Base-by-base conservation (phyloP, 176 grass and related monocot species). In the Microstegium vimineum region DNA sequence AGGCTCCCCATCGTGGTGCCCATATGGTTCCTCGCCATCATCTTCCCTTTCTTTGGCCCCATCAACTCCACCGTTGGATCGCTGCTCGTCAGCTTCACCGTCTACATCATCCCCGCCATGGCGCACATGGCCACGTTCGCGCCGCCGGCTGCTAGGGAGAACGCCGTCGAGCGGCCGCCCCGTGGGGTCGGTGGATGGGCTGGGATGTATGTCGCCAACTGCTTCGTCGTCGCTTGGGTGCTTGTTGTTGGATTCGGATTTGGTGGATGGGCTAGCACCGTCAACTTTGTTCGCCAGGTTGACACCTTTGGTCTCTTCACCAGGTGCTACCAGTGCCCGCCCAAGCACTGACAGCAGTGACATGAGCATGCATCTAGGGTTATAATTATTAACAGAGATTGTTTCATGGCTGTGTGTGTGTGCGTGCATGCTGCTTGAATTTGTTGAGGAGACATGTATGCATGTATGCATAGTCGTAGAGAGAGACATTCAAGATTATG, bases 41-140 rank as follows among this genome's bases (percentile, higher is more conserved):
- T 98, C 76, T 98, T 98, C 83, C 95, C 95, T 4, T 98, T 98
- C 89, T 98, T 98, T 16, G 95, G 95, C 1, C 92, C 92, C 22
- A 98, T 98, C 81, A 98, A 98, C 83, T 98, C 95, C 40, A 88
- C 92, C 9, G 95, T 98, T 2, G 95, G 95, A 3, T 91, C 95
- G 1, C 90, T 98, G 8, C 95, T 98, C 4, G 95, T 98, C 9
- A 98, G 95, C 92, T 98, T 98, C 90, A 98, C 95, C 1, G 95
- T 98, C 1, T 98, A 98, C 84, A 87, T 98, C 65, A 95, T 98
- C 66, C 95, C 95, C 1, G 88, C 95, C 2, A n/a, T 90, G 1
- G 95, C 92, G 3, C 95, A 98, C 87, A 95, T 95, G 92, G 82
- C 92, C 22, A 89, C 85, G 42, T 98, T 98, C 45, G 82, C 89